Evolutionary conservation across 1,139 yeast species (phyloP), one percentile per base, ranked within the genome.

Genomic region (Lodderomyces elongisporus): DNA sequence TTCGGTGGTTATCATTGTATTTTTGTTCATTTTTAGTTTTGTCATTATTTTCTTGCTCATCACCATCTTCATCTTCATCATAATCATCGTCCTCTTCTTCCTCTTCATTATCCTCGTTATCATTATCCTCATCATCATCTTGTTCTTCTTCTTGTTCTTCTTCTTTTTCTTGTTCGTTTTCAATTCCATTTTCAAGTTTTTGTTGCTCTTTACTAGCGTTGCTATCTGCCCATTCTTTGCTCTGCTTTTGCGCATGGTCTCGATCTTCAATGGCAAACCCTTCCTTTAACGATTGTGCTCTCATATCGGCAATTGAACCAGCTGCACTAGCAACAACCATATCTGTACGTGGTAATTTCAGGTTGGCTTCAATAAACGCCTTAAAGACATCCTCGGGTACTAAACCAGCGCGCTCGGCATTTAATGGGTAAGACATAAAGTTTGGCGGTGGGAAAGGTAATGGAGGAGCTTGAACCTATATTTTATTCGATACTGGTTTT

Each of bases 271-370:
- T 41, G 9, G 54, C 45, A 32, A 66, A 59, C 5, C 64, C 62
- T 43, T 64, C 71, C 15, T 54, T 47, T 5, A 33, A 33, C 0
- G 73, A 70, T 38, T 62, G 70, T 5, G 44, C 28, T 34, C 49
- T 51, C 40, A 67, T 50, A 33, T 67, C 74, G 40, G 53, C 56
- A 28, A 68, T 56, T 14, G 71, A 59, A 2, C 73, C 74, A 0
- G 74, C 74, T 5, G 74, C 74, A 46, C 72, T 65, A 6, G 74
- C 74, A 14, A 66, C 54, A 14, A 67, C 72, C 74, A 68, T 68
- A 40, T 68, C 73, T 7, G 58, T 56, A 25, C 72, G 47, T 1
- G 74, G 74, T 22, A 66, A 48, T 18, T 54, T 39, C 18, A 56
- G 53, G 41, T 58, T 58, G 4, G 74, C 74, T 22, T 62, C 65